Evolutionary conservation across 2,329 filamentous ascomycete genomes (phyloP), one percentile per base, ranked within the genome.

Genomic region (Sclerotinia nivalis): DNA sequence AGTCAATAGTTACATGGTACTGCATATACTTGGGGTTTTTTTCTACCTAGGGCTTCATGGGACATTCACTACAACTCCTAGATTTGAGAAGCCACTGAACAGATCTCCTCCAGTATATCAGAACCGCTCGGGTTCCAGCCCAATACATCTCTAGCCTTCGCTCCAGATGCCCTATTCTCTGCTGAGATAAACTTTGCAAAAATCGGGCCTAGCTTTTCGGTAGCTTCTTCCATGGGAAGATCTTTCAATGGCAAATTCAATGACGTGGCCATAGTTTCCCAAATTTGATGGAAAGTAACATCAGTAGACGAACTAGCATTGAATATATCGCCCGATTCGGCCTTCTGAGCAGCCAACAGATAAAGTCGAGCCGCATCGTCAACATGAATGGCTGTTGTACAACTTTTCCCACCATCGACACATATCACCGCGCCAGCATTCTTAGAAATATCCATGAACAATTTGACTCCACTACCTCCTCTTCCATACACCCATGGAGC

Each of bases 401-500:
- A 66, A 13, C 68, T 71, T 2, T 72, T 69, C 5, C 80, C 80
- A 10, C 75, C 75, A 58, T 78, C 74, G 72, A 82, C 70, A 68
- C 79, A 75, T 7, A 73, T 60, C 1, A 77, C 73, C 47, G 75
- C 73, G 8, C 81, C 79, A 37, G 72, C 73, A 58, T 75, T 69
- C 20, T 73, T 77, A 13, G 77, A 78, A 6, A 76, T 72, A 15
- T 71, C 25, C 74, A 81, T 78, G 68, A 81, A 77, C 67, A 80
- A 72, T n/a, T 69, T 64, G 34, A 82, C 75, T 0, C 72, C 70
- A 37, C 64, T 66, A 2, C 80, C 82, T 1, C 79, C 82, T 18
- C 77, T 78, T 2, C 83, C 83, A 72, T 84, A 83, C 0, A 84
- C 82, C 37, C 76, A 84, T 0, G 82, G 81, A 4, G 83, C 77